These are phyloP conservation scores for Pseudocercospora ulei DNA, from an alignment of 2,329 filamentous ascomycete genomes.

Conservation along the genomic window DNA sequence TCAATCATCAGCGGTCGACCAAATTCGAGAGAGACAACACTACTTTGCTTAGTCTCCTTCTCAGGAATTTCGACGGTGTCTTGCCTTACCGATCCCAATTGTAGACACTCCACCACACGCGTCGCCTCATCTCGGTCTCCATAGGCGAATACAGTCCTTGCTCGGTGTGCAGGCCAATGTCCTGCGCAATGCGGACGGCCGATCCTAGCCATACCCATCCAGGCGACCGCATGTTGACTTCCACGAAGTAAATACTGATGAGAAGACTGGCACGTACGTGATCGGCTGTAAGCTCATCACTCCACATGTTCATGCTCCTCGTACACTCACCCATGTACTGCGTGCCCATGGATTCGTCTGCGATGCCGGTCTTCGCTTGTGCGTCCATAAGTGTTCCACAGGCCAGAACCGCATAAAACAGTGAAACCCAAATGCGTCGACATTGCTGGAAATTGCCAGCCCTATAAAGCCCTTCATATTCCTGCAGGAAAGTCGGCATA, in stretches of 20 bases:
- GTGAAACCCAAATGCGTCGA: conserved; percentile 61
- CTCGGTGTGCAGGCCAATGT: conserved; percentile 70
- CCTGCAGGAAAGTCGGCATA: conserved; percentile 70
- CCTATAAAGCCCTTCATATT: conserved; percentile 68
- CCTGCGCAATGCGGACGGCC: conserved; percentile 70
- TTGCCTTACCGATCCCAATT: conserved; percentile 63
- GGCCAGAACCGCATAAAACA: conserved; percentile 75
- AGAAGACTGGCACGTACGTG: conserved; percentile 64
- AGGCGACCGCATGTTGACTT: conserved; percentile 75
- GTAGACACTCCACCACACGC: conserved; percentile 92
- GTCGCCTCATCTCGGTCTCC: conserved; percentile 74
- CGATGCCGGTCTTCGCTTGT: conserved; percentile 45
- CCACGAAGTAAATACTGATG: conserved; percentile 67
- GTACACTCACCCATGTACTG: conserved; percentile 63
- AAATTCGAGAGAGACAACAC: conserved; percentile 66
- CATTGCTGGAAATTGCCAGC: conserved; percentile 51
- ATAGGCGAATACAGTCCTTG: conserved; percentile 61
- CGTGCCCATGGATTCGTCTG: conserved; percentile 47
- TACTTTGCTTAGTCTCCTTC: conserved; percentile 29
- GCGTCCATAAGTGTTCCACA: conserved; percentile 66
- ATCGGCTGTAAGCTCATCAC: conserved; percentile 65
- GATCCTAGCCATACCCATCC: conserved; percentile 79
- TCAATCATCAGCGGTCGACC: conserved; percentile 73
- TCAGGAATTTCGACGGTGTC: not conserved
- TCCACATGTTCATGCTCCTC: conserved; percentile 67